Evolutionary conservation across 495 filamentous ascomycete species (phyloP), one percentile per base, ranked within the genome.

Genomic region (Staphylotrichum tortipilum): DNA sequence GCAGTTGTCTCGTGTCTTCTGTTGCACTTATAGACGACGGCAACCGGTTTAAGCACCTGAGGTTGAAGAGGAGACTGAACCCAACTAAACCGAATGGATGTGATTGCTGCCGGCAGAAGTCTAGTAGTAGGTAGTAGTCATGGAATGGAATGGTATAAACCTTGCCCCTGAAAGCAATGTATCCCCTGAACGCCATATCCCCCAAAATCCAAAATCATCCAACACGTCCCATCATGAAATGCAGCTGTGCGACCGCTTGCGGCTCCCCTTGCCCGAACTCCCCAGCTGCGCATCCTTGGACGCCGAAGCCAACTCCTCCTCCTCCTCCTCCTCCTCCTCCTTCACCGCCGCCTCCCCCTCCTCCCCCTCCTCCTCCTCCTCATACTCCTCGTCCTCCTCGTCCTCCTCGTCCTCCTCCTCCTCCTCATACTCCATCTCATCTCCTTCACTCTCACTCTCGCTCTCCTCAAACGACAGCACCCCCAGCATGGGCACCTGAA

Each of bases 401-500:
- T 65, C 59, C 2, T 62, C 60, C 3, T 59, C 53, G 10, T 69
- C 72, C 1, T 58, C 52, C 6, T 55, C 50, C 7, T 49, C 39
- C 11, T 55, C 53, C 36, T 30, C 39, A 0, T 37, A 17, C 11
- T 59, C 52, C 6, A 59, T 57, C 2, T 59, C 49, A n/a, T 51
- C 50, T 23, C 58, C 46, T 33, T 62, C 61, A 52, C 53, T 47
- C 57, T 63, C 44, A 57, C 64, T 52, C 48, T 63, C 65, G 46
- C 63, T 66, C 38, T 63, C 61, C 19, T 68, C 63, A 44, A 67
- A 63, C 12, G 52, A 56, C 35, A 68, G 44, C 21, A 50, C 50
- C 15, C 65, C 62, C 38, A 68, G 41, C 36, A 68, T 21, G 33
- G 64, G 65, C 24, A 68, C 56, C n/a, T 65, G 61, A 24, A 63